Base-by-base conservation (phyloP, 352 stramenopile genomes). In the Phytophthora ohioensis region DNA sequence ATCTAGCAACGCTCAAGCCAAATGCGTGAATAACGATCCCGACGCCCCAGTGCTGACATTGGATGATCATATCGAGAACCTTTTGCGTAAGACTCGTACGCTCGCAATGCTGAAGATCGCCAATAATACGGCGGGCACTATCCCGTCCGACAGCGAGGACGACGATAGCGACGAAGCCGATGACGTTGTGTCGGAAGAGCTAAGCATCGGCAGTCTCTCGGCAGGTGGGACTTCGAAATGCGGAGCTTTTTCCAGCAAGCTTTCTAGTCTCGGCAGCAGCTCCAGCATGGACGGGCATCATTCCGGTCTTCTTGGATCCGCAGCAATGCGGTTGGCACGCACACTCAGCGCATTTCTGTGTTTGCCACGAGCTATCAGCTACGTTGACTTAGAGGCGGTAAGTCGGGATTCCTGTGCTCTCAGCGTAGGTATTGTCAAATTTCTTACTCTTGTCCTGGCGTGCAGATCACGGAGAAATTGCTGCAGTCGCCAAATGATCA, bases 21-120 rank as follows among this genome's bases (percentile, higher is more conserved):
- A 66, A n/a, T 38, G 12, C 12, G 17, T 36, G 6, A 53, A 55
- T 17, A 39, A 41, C 13, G 35, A 47, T 7, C 13, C 27, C 7
- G 13, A 47, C 0, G 27, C 53, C 21, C 41, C 47, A 47, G 21
- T 35, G 32, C 49, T 91, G 57, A 82, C 83, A 10, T 60, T 93
- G 17, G 83, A 93, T 57, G 80, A 91, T 12, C 85, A 91, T 52
- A 91, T 91, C 43, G 84, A 91, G 48, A 75, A 79, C 35, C 83
- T 93, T 58, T 69, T 91, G 61, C 69, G 76, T 30, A 87, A 81
- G 51, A 91, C 85, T 10, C 84, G 83, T 21, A 90, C 82, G 13
- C 67, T 93, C 27, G 84, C 85, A 21, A 71, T 93, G 63, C 72
- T 91, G 45, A 90, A 90, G 48, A 90, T 91, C 38, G 85, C 82